These are phyloP conservation scores for Gypsophila paniculata DNA, from an alignment of 179 eudicot genomes.

Conservation along the genomic window DNA sequence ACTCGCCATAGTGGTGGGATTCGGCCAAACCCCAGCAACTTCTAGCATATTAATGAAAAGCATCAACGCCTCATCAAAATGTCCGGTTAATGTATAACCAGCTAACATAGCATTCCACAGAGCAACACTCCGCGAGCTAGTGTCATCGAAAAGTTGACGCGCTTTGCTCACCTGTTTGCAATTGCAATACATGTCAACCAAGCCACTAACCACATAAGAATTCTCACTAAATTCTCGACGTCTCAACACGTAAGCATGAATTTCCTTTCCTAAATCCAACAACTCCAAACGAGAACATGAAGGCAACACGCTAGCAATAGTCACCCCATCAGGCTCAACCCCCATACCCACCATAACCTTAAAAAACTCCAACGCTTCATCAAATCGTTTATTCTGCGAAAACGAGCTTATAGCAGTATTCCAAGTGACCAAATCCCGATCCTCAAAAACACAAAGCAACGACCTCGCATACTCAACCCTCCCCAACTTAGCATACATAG, in stretches of 20 bases:
- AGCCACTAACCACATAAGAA: constrained; percentile 40
- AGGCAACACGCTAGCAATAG: constrained; percentile 52
- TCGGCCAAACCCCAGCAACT: constrained; percentile 30
- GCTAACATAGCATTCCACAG: constrained; percentile 49
- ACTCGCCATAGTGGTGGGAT: constrained; percentile 42
- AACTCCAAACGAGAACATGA: constrained; percentile 55
- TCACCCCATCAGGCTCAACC: constrained; percentile 50
- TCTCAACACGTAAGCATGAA: constrained; percentile 39
- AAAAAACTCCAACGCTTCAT: constrained; percentile 46
- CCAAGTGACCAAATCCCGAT: constrained; percentile 58
- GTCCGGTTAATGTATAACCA: constrained; percentile 39
- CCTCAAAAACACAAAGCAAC: constrained; percentile 39
- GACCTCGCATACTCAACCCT: constrained; percentile 45
- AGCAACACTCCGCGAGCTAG: constrained; percentile 23
- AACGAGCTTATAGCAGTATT: constrained; percentile 55
- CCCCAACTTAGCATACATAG: constrained; percentile 54
- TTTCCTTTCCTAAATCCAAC: constrained; percentile 38
- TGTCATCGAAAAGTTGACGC: constrained; percentile 22
- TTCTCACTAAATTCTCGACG: constrained; percentile 30
- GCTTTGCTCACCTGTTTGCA: constrained; percentile 34
- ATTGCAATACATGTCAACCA: constrained; percentile 48
- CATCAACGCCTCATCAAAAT: constrained; percentile 35
- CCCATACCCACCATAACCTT: constrained; percentile 40
- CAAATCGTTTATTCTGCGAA: constrained; percentile 47
- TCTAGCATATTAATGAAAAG: constrained; percentile 39